These are phyloP conservation scores for Acanthamoeba triangularis DNA, from an alignment of 208 protist genomes.

Conservation along the genomic window DNA sequence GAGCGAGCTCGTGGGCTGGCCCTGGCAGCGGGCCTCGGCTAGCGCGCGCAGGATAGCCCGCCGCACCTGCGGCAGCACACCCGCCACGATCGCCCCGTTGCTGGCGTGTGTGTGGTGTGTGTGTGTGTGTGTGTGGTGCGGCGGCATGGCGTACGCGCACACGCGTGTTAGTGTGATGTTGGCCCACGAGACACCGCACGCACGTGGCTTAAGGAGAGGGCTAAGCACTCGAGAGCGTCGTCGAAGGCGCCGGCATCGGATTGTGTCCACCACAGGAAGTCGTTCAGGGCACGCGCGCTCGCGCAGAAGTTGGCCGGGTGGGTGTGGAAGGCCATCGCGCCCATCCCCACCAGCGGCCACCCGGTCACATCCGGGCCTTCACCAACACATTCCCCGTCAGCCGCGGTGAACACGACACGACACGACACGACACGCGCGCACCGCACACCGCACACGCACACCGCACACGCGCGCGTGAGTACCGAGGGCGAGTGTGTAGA, in stretches of 20 bases:
- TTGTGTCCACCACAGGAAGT: slow-evolving; percentile 33
- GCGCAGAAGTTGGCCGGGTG: background rate
- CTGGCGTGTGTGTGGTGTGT: background rate
- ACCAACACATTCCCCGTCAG: background rate
- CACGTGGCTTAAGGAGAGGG: no score
- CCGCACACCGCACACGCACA: no score
- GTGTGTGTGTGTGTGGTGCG: no score
- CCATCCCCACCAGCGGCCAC: slow-evolving; percentile 8
- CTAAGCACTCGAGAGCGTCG: background rate
- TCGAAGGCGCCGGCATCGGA: background rate
- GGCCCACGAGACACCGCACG: no score
- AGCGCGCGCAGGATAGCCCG: background rate
- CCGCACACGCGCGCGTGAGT: background rate
- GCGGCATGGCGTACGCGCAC: no score
- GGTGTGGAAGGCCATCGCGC: background rate
- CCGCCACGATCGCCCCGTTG: background rate
- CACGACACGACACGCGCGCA: no score
- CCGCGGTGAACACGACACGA: background rate
- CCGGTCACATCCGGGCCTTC: background rate
- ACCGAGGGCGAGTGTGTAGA: background rate
- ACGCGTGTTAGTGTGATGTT: background rate
- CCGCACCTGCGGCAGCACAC: background rate
- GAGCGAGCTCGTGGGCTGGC: background rate
- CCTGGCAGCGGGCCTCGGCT: background rate
- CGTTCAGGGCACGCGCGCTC: background rate